Evolutionary conservation across 2,329 filamentous ascomycete species (phyloP).

Genomic region (Incumbomyces lentus): DNA sequence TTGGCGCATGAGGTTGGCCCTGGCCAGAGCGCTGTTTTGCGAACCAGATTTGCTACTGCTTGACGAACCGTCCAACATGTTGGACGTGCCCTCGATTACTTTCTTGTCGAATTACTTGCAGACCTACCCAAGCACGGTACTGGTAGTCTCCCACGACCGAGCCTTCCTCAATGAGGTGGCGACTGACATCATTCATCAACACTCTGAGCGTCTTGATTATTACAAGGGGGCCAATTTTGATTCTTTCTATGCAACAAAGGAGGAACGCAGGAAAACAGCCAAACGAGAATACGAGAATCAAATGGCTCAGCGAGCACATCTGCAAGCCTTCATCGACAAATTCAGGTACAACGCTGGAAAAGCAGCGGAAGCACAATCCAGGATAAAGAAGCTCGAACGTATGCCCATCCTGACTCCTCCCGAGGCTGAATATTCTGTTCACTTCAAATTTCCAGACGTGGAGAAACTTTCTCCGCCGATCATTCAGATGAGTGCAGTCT

Average conservation of each 20-base stretch:
- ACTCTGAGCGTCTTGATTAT: conserved; percentile 94
- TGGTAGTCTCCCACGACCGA: conserved; percentile 97
- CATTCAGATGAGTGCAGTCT: conserved; percentile 89
- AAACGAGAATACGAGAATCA: conserved; percentile 98
- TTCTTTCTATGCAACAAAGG: conserved; percentile 92
- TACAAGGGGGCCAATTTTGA: conserved; percentile 97
- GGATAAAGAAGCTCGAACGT: conserved; percentile 97
- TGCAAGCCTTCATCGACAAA: conserved; percentile 98
- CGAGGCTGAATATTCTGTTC: conserved; percentile 87
- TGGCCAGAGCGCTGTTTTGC: conserved; percentile 92
- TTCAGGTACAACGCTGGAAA: conserved; percentile 99
- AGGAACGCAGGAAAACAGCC: conserved; percentile 91
- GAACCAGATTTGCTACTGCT: conserved; percentile 91
- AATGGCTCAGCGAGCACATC: conserved; percentile 82
- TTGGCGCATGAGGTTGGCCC: conserved; percentile 96
- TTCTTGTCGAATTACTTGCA: conserved; percentile 96
- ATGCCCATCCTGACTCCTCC: conserved; percentile 88
- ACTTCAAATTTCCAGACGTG: conserved; percentile 95
- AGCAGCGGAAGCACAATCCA: conserved; percentile 92
- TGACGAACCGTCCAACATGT: conserved; percentile 99
- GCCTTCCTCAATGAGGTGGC: conserved; percentile 97
- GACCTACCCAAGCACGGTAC: conserved; percentile 81
- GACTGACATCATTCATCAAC: conserved; percentile 98
- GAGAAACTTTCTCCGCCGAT: conserved; percentile 97
- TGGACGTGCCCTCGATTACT: conserved; percentile 99